These are phyloP conservation scores for Monosporozyma servazzii DNA, from an alignment of 805 yeast genomes.

Conservation along the genomic window DNA sequence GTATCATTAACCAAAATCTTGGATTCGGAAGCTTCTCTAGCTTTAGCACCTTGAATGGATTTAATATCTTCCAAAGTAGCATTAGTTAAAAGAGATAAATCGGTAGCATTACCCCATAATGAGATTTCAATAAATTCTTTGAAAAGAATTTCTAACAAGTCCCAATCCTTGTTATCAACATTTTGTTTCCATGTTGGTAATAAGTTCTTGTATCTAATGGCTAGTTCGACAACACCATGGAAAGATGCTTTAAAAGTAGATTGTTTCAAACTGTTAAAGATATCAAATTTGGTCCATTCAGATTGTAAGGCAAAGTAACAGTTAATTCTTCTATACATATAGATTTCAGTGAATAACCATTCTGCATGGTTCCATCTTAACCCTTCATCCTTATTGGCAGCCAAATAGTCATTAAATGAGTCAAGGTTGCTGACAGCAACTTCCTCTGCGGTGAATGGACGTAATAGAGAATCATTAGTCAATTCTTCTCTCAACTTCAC, in stretches of 20 bases:
- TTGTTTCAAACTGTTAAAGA: constrained; percentile 62
- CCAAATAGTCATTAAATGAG: constrained; percentile 50
- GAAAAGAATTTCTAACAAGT: constrained; percentile 49
- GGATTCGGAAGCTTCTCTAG: constrained; percentile 70
- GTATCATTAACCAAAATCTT: constrained; percentile 73
- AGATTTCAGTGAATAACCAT: constrained; percentile 85
- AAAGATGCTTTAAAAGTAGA: constrained; percentile 67
- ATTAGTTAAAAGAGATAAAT: constrained; percentile 78
- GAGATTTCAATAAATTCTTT: constrained; percentile 81
- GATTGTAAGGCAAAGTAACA: constrained; percentile 32
- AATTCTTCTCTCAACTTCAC: constrained; percentile 37
- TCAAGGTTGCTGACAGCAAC: constrained; percentile 35
- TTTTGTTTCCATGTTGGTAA: constrained; percentile 19
- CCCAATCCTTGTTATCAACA: constrained; percentile 26
- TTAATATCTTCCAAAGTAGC: constrained; percentile 86
- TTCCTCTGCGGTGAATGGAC: constrained; percentile 37
- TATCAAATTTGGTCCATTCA: constrained; percentile 48
- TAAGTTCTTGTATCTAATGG: constrained; percentile 48
- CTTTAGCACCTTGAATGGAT: constrained; percentile 83
- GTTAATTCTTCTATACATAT: constrained; percentile 63
- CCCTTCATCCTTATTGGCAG: neutral
- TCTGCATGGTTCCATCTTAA: constrained; percentile 75
- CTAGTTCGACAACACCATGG: constrained; percentile 72
- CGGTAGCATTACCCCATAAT: constrained; percentile 98
- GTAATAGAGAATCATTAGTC: constrained; percentile 33